phyloP scores from a whole-genome alignment of 345 rosid genomes.

The Salix arbutifolia region DNA sequence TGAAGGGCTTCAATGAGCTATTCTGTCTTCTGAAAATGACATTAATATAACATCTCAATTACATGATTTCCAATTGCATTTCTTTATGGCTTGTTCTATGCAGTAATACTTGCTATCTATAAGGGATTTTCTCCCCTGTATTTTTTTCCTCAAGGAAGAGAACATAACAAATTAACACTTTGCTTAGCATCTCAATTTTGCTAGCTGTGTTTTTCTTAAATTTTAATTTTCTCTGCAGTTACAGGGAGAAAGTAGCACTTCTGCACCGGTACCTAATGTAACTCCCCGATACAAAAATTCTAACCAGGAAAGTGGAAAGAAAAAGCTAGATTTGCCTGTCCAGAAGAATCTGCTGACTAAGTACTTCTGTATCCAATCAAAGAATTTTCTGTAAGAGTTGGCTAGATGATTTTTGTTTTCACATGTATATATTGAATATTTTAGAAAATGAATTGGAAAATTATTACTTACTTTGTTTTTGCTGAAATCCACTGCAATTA shows the following conservation, averaged over 20 bases:
- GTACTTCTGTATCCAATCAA: constrained; percentile 83
- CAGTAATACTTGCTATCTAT: no score
- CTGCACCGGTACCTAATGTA: constrained; percentile 25
- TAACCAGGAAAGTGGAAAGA: constrained; percentile 51
- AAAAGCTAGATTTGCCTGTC: constrained; percentile 81
- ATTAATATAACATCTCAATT: no score
- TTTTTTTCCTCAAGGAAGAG: no score
- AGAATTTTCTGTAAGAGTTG: constrained; percentile 11
- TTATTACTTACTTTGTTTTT: background rate
- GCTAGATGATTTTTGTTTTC: background rate
- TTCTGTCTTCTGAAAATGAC: no score
- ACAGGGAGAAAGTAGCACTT: constrained; percentile 46
- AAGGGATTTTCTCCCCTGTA: no score
- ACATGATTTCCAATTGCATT: no score
- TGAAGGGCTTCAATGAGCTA: no score
- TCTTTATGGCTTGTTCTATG: no score
- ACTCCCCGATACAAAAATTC: constrained; percentile 31
- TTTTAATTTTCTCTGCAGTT: constrained; percentile 5
- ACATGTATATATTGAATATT: background rate
- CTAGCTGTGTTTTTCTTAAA: background rate
- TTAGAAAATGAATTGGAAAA: background rate
- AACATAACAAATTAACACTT: background rate
- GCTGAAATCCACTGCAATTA: background rate
- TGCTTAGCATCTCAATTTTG: background rate
- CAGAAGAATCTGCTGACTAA: constrained; percentile 91